phyloP scores from a whole-genome alignment of 345 rosid genomes.

The Hibiscus tridactylites region DNA sequence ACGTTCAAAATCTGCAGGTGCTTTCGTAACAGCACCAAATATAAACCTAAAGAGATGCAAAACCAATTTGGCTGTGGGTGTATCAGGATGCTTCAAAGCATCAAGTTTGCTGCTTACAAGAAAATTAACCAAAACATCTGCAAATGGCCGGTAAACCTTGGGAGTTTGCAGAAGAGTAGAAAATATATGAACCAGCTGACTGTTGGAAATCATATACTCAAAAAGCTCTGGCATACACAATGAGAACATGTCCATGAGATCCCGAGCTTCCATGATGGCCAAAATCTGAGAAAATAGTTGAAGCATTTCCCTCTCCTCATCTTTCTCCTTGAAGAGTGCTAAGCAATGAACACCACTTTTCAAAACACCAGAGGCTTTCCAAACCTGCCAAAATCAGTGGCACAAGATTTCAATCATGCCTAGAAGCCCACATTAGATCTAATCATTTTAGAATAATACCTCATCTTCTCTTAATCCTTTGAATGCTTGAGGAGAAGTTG shows the following conservation, averaged over 20 bases:
- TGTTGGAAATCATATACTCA: conserved; percentile 88
- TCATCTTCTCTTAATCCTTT: conserved; percentile 98
- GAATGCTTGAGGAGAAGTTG: conserved; percentile 64
- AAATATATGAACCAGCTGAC: conserved; percentile 85
- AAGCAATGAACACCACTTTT: conserved; percentile 97
- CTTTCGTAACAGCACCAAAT: conserved; percentile 86
- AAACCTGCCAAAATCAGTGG: conserved; percentile 47
- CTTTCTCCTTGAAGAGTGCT: conserved; percentile 96
- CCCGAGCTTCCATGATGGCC: conserved; percentile 94
- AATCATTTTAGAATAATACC: conserved; percentile 35
- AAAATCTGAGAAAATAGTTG: conserved; percentile 83
- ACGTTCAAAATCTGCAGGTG: conserved; percentile 91
- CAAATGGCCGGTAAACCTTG: conserved; percentile 83
- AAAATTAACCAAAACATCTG: conserved; percentile 85
- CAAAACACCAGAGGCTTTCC: conserved; percentile 96
- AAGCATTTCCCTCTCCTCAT: conserved; percentile 94
- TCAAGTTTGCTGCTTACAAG: conserved; percentile 88
- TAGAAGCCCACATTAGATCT: conserved; percentile 2
- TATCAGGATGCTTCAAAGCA: conserved; percentile 76
- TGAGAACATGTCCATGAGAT: conserved; percentile 98
- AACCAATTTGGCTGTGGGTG: conserved; percentile 76
- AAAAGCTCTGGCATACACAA: conserved; percentile 97
- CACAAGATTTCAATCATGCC: conserved; percentile 15
- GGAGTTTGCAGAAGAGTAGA: conserved; percentile 74
- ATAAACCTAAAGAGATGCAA: conserved; percentile 88